A percentile compares a stretch with the other conserved stretches of the same genome.
phyloP scores from a whole-genome alignment of 768 basidiomycete species.

The Kwoniella newhampshirensis region DNA sequence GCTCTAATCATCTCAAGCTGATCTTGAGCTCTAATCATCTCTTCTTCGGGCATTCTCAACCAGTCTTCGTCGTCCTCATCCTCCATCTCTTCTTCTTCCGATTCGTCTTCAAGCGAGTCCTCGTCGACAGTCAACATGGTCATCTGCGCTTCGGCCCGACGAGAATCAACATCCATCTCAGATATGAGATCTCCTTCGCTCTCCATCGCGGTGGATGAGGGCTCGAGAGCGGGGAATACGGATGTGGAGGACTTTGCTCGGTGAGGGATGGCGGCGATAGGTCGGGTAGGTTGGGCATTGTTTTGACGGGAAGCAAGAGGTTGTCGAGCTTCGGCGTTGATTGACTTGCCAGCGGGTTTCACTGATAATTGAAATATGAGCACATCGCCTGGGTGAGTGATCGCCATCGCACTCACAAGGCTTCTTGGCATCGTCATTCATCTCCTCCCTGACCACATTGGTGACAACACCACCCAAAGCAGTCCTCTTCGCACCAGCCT shows the following conservation, averaged over 20 bases:
- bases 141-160: slow-evolving; percentile 59
- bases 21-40: slow-evolving; percentile 43
- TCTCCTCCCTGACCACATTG: slow-evolving; percentile 57
- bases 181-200: slow-evolving; percentile 34
- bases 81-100: slow-evolving; percentile 44
- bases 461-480: slow-evolving; percentile 84
- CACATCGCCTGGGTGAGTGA: neutral
- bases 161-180: slow-evolving; percentile 45
- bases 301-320: slow-evolving; percentile 34
- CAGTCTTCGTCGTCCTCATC: slow-evolving; percentile 56
- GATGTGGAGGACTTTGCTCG: slow-evolving; percentile 30
- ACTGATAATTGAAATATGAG: slow-evolving; percentile 4
- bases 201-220: slow-evolving; percentile 16
- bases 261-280: slow-evolving; percentile 42
- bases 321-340: slow-evolving; percentile 29
- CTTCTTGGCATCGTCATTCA: slow-evolving; percentile 34
- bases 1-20: slow-evolving; percentile 67
- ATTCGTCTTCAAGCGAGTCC: slow-evolving; percentile 50
- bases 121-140: slow-evolving; percentile 61
- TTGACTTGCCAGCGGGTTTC: slow-evolving; percentile 4
- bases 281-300: slow-evolving; percentile 31
- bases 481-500: slow-evolving; percentile 65
- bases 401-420: slow-evolving; percentile 22
- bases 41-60: slow-evolving; percentile 52
- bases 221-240: slow-evolving; percentile 19